Base-by-base conservation (phyloP, 768 basidiomycete genomes). In the Pulveroboletus frians region DNA sequence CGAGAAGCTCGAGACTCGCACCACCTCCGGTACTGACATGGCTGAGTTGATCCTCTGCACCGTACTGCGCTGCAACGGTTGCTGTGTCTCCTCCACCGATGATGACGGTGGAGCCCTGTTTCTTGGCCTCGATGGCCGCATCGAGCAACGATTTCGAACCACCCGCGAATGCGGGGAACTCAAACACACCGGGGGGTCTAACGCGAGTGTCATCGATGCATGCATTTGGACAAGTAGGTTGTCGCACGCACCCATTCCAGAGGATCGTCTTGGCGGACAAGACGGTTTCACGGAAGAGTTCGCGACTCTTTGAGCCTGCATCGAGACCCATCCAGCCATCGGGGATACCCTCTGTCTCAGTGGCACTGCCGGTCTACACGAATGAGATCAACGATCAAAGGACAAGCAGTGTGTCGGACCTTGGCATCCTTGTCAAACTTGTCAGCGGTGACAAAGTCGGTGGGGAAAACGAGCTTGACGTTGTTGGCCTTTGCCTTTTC, bases 11-110 rank as follows among this genome's bases (percentile, higher is more conserved):
- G 51, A 99, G 80, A 65, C 86, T 88, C 27, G 92, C 92, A 44
- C 91, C 91, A 39, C 89, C 95, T 54, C 95, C 95, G 32, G 95
- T 99, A 67, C 88, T 92, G 61, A 99, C 92, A 71, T 99, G 95
- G 70, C 88, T 93, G 55, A 99, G 76, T 67, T 91, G 83, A 58
- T 86, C 83, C 69, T 99, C 95, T 15, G 83, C 83, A 10, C 73
- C 75, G 64, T 86, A 79, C 57, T 94, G 83, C n/a, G 89, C 93
- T 47, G 85, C 93, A 31, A 97, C 78, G 5, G 95, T 97, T n/a
- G 95, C 95, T 36, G 92, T 95, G 67, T 94, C 92, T 54, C 92
- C 92, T 58, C 92, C 93, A 47, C 95, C 95, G 49, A 98, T 85
- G 60, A 99, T 97, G 54, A 99, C 95, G 7, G 85, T 88, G 9